Evolutionary conservation across 306 rosid genomes (phyloP), one percentile per base, ranked within the genome.

Genomic region (Casuarina glauca): DNA sequence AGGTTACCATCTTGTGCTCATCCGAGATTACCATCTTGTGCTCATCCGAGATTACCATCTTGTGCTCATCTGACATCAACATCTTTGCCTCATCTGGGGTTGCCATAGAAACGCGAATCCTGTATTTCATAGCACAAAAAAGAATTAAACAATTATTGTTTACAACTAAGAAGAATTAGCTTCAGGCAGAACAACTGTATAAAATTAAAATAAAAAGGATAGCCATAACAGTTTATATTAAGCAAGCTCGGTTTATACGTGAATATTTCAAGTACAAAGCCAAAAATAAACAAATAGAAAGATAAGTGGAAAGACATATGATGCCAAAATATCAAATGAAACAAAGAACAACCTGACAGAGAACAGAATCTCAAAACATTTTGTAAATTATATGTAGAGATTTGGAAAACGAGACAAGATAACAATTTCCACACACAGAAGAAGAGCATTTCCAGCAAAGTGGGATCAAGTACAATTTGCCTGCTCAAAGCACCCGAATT

Each of bases 81-180:
- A 78, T 74, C 76, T 74, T 88, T 73, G 79, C 96, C 62, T 83
- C 90, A 70, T 86, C 90, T 16, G 84, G 83, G 4, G 87, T 64
- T 4, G 82, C 76, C 91, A 90, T 83, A 63, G 80, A 70, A 72
- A 73, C 42, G 71, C 78, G 63, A 76, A 80, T 70, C 78, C 95
- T 74, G 85, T 78, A 39, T 53, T 57, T 77, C 74, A 76, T 64
- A 62, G 66, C 78, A 81, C 43, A 38, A 48, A 80, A 17, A 64
- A 43, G 12, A n/a, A 61, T 45, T 43, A 78, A 68, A 62, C 49
- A 62, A 53, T 7, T 17, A 70, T 45, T 46, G 57, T 63, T 46
- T 6, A 20, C 63, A 73, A 55, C 42, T 60, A 20, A 53, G 52
- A 9, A 70, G 45, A 48, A 26, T 26, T 39, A 57, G 17, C 71